Evolutionary conservation across 768 basidiomycete species (phyloP).

Genomic region (Psilocybe subaeruginosa): DNA sequence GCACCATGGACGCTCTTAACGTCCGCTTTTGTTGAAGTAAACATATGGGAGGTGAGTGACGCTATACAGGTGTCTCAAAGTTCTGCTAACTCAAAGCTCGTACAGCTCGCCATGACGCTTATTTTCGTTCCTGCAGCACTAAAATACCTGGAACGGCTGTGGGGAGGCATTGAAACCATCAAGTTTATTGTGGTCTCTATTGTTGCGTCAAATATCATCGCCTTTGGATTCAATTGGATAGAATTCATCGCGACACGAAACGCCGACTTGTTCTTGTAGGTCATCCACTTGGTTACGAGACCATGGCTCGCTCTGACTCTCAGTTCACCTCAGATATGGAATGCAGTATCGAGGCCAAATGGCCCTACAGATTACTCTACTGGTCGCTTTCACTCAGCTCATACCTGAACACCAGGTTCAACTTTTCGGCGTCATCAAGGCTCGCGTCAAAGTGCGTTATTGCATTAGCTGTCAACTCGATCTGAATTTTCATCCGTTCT

Average conservation of each 20-base stretch:
- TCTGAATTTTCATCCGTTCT: constrained; percentile 3
- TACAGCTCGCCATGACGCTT: constrained; percentile 76
- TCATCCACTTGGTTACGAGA: constrained; percentile 7
- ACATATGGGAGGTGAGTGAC: constrained; percentile 75
- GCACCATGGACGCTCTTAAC: constrained; percentile 96
- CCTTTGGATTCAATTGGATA: constrained; percentile 87
- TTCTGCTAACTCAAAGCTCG: constrained; percentile 13
- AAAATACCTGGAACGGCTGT: constrained; percentile 91
- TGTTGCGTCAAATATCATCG: constrained; percentile 85
- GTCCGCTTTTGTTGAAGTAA: constrained; percentile 84
- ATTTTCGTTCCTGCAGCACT: constrained; percentile 81
- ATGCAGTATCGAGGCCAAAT: constrained; percentile 93
- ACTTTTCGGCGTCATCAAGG: constrained; percentile 79
- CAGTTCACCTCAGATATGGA: constrained; percentile 60
- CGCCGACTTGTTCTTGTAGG: constrained; percentile 80
- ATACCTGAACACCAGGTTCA: constrained; percentile 99
- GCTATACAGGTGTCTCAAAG: neutral
- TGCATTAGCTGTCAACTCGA: neutral
- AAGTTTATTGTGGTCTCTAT: constrained; percentile 86
- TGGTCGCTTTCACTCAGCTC: constrained; percentile 97
- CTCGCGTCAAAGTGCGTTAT: constrained; percentile 82
- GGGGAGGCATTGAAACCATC: constrained; percentile 85
- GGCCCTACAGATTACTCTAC: constrained; percentile 83
- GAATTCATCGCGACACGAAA: constrained; percentile 73
- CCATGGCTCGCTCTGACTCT: neutral